Conservation (phyloP, 768 basidiomycete genomes). For the Termitomyces sp. region DNA sequence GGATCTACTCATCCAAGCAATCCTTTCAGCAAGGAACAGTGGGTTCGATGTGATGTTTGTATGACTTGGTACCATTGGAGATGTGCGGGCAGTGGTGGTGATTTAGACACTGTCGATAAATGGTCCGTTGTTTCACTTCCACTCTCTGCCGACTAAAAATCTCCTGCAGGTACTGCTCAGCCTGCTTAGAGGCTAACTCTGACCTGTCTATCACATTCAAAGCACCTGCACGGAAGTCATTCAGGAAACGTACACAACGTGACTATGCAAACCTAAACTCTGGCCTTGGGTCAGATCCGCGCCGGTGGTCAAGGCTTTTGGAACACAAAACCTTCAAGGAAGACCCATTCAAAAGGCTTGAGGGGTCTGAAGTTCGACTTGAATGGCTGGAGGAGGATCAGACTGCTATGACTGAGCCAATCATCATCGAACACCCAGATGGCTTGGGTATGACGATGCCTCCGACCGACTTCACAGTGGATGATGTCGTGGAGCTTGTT, state of each 20-base stretch:
- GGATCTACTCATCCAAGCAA: slow-evolving; percentile 26
- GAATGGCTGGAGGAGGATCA: slow-evolving; percentile 76
- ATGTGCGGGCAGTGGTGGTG: slow-evolving; percentile 66
- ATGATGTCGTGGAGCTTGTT: slow-evolving; percentile 75
- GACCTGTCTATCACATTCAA: slow-evolving; percentile 68
- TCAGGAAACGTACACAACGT: slow-evolving; percentile 66
- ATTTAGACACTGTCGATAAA: slow-evolving; percentile 70
- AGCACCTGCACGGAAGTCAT: slow-evolving; percentile 76
- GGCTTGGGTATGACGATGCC: slow-evolving; percentile 94
- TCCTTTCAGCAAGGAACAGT: slow-evolving; percentile 57
- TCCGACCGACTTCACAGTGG: slow-evolving; percentile 60
- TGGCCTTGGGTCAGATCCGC: slow-evolving; percentile 60
- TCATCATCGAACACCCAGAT: slow-evolving; percentile 74
- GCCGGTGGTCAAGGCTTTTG: slow-evolving; percentile 67
- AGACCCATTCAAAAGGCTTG: slow-evolving; percentile 65
- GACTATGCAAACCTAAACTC: slow-evolving; percentile 79
- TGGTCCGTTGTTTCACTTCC: slow-evolving; percentile 45
- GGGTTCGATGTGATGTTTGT: slow-evolving; percentile 82
- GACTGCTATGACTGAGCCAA: slow-evolving; percentile 75
- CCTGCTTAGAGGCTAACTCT: slow-evolving; percentile 59
- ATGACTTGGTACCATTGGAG: slow-evolving; percentile 84
- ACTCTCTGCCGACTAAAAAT: slow-evolving; percentile 9
- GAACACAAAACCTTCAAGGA: slow-evolving; percentile 61
- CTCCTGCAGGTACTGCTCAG: slow-evolving; percentile 59
- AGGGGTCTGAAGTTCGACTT: slow-evolving; percentile 60